phyloP scores from a whole-genome alignment of 2,329 filamentous ascomycete species.

The Colletotrichum sidae region DNA sequence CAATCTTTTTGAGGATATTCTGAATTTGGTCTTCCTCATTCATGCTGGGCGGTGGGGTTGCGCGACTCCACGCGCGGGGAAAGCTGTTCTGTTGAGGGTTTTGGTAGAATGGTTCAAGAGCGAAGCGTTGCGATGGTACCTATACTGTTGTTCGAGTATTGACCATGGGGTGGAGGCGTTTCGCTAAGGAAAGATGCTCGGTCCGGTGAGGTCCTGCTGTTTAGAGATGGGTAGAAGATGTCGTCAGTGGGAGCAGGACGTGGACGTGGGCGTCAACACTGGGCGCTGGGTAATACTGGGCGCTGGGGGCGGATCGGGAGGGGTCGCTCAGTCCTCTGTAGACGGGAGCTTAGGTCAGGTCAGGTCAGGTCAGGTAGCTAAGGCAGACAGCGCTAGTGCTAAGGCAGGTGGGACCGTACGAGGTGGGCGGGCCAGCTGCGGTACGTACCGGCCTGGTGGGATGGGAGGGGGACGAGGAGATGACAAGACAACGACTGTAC shows the following conservation, averaged over 20 bases:
- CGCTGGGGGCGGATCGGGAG: constrained; percentile 24
- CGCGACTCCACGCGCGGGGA: constrained; percentile 50
- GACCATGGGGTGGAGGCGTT: neutral
- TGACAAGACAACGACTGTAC: no score
- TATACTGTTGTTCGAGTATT: constrained; percentile 1
- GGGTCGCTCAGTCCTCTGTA: constrained; percentile 21
- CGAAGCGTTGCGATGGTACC: no score
- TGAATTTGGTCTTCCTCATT: constrained; percentile 74
- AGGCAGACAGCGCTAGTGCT: neutral
- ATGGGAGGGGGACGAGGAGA: neutral
- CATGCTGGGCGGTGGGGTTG: constrained; percentile 61
- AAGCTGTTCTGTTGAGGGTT: constrained; percentile 4
- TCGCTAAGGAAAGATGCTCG: constrained; percentile 1
- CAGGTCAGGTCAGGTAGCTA: constrained; percentile 1
- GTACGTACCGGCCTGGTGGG: constrained; percentile 13
- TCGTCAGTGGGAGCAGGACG: constrained; percentile 36
- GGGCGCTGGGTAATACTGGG: neutral
- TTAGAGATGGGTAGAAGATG: constrained; percentile 33
- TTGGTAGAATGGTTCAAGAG: neutral
- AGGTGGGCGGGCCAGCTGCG: neutral
- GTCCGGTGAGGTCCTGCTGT: constrained; percentile 31
- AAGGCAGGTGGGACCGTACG: neutral
- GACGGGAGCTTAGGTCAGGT: constrained; percentile 8
- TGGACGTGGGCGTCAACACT: neutral
- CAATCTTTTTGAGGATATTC: constrained; percentile 96